Percentiles rank a stretch among this genome's conserved stretches.
phyloP scores from a whole-genome alignment of 139 green algal genomes.

The Asterochloris erici region DNA sequence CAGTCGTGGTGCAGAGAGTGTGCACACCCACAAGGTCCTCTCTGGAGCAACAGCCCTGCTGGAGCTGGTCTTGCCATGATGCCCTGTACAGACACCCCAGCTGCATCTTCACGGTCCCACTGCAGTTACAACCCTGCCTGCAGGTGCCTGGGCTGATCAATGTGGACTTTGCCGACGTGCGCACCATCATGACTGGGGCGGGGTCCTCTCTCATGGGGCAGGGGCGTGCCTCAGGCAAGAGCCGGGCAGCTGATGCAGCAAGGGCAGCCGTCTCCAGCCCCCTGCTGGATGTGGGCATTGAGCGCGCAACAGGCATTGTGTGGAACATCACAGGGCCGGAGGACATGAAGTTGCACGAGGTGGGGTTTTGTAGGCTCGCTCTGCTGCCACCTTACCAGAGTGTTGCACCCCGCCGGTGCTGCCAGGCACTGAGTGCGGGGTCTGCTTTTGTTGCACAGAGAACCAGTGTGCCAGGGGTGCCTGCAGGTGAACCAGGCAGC shows the following conservation, averaged over 20 bases:
- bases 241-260: slow-evolving; percentile 57
- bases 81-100: not conserved
- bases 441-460: not conserved
- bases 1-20: too few relatives aligned
- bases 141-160: slow-evolving; percentile 90
- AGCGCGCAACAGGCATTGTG: slow-evolving; percentile 93
- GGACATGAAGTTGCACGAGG: slow-evolving; percentile 87
- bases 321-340: slow-evolving; percentile 95
- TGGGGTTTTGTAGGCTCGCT: slow-evolving; percentile 7
- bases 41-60: too few relatives aligned
- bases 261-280: slow-evolving; percentile 77
- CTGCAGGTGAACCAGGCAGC: slow-evolving; percentile 85
- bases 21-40: too few relatives aligned
- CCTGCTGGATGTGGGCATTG: slow-evolving; percentile 89
- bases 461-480: not conserved
- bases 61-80: not conserved
- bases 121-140: not conserved
- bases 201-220: slow-evolving; percentile 88
- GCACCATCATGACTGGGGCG: slow-evolving; percentile 82
- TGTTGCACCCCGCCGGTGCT: not conserved
- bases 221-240: slow-evolving; percentile 63
- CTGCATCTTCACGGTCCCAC: not conserved
- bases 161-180: slow-evolving; percentile 97
- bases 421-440: not conserved
- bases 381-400: not conserved